Evolutionary conservation across 257 asterid genomes (phyloP), one percentile per base, ranked within the genome.

Genomic region (Vinca minor): DNA sequence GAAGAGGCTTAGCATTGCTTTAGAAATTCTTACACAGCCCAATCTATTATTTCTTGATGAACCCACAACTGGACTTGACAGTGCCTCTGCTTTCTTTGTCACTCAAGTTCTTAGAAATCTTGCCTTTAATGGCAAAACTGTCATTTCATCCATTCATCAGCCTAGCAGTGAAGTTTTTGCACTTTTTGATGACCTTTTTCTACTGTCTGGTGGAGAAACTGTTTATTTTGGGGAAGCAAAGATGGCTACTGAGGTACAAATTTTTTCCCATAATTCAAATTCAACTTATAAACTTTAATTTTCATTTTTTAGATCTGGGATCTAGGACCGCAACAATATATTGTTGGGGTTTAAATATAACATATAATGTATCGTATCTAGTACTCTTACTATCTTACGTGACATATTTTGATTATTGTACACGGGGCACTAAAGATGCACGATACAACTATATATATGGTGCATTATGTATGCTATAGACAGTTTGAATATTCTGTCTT

Each of bases 141-240:
- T 91, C 17, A 67, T 91, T 26, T 79, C 92, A n/a, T 82, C 96
- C 5, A 83, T 91, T 67, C 98, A 91, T 61, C 98, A 91, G 85
- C 98, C 98, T 0, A 91, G 98, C 77, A 79, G 95, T 36, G 96
- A 88, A 74, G 96, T 88, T n/a, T 91, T 88, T 32, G 80, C 96
- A 11, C 79, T 88, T 32, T 88, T 91, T 52, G 95, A 91, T 62
- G 89, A 91, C 32, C 96, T 88, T 53, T 68, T 82, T 12, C 76
- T 91, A 60, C 82, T 88, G 8, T 91, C 98, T 14, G 68, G 76
- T 1, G 98, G 95, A 0, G 82, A 91, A 47, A 75, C 93, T 0
- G 61, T 91, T 25, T 91, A 82, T 76, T 85, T 88, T 62, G 96
- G 96, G 20, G 89, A 86, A 59, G 94, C 95, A 63, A 70, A 74